Evolutionary conservation across 345 rosid species (phyloP).

Genomic region (Eucalyptus brandiana): DNA sequence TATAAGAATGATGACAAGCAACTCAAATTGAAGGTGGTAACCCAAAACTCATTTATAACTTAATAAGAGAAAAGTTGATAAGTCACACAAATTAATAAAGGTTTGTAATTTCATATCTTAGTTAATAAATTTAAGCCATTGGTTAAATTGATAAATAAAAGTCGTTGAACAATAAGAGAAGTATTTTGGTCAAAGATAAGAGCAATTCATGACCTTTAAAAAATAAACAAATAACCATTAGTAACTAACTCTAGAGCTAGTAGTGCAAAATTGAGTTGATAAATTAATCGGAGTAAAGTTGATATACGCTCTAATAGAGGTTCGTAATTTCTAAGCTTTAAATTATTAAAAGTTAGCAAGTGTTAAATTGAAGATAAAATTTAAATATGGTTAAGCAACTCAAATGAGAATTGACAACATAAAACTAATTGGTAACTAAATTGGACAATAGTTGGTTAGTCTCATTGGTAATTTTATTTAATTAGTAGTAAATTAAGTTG

Average conservation of each 20-base stretch:
- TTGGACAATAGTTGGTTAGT: neutral
- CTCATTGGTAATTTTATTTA: no score
- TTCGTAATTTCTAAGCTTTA: neutral
- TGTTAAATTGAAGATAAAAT: neutral
- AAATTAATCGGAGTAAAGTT: neutral
- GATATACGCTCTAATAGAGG: neutral
- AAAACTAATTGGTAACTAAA: neutral
- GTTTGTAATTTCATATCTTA: neutral
- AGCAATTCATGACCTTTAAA: neutral
- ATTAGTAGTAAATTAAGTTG: no score
- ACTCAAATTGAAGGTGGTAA: neutral
- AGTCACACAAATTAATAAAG: neutral
- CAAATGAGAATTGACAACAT: neutral
- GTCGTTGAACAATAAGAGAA: neutral
- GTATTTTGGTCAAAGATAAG: neutral
- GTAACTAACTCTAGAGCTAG: no score
- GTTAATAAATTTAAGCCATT: neutral
- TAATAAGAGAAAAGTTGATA: neutral
- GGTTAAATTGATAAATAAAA: neutral
- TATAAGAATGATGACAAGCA: no score
- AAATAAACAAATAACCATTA: neutral
- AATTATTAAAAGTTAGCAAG: neutral
- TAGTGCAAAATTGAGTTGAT: neutral
- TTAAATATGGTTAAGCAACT: neutral
- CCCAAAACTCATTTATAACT: neutral